Percentiles rank a stretch among this genome's conserved stretches.
These are phyloP conservation scores for Pleodorina starrii DNA, from an alignment of 139 green algal genomes.

Conservation along the genomic window DNA sequence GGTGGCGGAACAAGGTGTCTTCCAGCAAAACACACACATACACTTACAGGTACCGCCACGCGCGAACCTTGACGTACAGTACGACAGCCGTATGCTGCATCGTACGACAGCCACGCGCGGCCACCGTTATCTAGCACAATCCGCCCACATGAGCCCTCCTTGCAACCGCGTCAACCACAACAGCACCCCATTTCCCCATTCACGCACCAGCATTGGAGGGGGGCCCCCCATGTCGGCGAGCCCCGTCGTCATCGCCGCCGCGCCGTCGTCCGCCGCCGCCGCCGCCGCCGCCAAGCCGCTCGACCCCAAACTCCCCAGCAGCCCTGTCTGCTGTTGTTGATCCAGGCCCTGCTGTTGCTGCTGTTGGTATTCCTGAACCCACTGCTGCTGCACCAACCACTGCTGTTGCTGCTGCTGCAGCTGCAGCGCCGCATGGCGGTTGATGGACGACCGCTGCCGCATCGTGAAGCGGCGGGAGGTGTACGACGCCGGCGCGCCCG, in stretches of 20 bases:
- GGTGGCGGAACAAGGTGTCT: too few relatives aligned
- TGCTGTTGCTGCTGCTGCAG: slow-evolving; percentile 31
- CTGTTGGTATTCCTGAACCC: slow-evolving; percentile 14
- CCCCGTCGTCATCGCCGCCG: not conserved
- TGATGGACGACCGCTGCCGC: slow-evolving; percentile 1
- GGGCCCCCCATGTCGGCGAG: not conserved
- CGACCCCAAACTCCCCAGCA: not conserved
- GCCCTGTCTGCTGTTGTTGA: not conserved
- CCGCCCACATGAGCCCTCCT: too few relatives aligned
- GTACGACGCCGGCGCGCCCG: not conserved
- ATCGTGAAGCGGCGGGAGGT: slow-evolving; percentile 12
- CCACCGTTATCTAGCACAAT: too few relatives aligned
- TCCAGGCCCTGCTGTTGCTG: not conserved
- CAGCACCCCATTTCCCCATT: too few relatives aligned
- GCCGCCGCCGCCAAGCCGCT: not conserved
- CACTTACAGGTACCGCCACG: too few relatives aligned
- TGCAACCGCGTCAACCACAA: too few relatives aligned
- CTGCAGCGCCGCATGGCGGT: not conserved
- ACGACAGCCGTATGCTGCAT: too few relatives aligned
- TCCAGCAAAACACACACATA: too few relatives aligned
- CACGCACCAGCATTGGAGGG: not conserved
- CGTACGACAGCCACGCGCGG: too few relatives aligned
- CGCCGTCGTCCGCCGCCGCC: not conserved
- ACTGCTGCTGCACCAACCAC: slow-evolving; percentile 28
- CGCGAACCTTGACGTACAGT: too few relatives aligned